Percentiles rank a stretch among this genome's conserved stretches.
Evolutionary conservation across 108 stramenopile species (phyloP).

Genomic region (Epipyxis sp.): DNA sequence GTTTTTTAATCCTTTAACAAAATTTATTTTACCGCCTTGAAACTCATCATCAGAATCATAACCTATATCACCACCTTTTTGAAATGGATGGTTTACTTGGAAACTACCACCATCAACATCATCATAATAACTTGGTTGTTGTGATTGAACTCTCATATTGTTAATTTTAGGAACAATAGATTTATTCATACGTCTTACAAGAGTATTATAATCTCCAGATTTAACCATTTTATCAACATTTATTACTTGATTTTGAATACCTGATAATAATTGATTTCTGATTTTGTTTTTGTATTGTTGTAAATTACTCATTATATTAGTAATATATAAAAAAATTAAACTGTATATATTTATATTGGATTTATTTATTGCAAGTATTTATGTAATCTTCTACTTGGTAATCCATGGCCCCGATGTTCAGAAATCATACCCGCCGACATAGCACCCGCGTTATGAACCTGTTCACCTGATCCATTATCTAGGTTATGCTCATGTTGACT

Average conservation of each 20-base stretch:
- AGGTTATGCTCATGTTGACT: neutral
- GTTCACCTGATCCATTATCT: neutral
- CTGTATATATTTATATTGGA: neutral
- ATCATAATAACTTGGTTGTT: neutral
- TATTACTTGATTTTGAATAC: neutral
- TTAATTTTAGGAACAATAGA: neutral
- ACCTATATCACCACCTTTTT: neutral
- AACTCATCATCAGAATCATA: neutral
- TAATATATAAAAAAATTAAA: constrained; percentile 1
- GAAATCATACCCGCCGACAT: neutral
- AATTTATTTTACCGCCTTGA: neutral
- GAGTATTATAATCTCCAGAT: neutral
- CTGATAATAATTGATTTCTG: neutral
- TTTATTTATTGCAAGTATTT: neutral
- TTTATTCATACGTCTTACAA: neutral
- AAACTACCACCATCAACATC: neutral
- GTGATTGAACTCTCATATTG: neutral
- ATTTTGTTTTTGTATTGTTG: neutral
- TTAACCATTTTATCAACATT: neutral
- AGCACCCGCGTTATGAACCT: neutral
- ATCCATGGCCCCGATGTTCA: neutral
- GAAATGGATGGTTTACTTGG: neutral
- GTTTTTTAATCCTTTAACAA: neutral
- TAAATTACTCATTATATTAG: neutral
- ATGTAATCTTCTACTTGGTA: neutral